These are phyloP conservation scores for Coemansia sp. DNA, from an alignment of 192 early-diverging fungal genomes.

Conservation along the genomic window DNA sequence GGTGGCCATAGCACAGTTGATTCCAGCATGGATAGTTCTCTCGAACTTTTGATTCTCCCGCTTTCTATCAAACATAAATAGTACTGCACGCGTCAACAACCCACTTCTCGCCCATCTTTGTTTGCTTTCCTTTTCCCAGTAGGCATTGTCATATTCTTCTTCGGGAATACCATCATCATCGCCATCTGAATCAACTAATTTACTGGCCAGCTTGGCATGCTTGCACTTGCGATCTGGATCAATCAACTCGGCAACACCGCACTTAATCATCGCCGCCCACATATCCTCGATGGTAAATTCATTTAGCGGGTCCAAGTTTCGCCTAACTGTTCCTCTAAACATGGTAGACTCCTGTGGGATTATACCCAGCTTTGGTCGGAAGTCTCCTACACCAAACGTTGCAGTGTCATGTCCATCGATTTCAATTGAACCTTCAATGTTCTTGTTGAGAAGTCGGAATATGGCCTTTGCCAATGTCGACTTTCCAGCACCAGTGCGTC, in stretches of 20 bases:
- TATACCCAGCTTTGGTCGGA: conserved; percentile 53
- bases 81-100: background rate
- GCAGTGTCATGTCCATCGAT: conserved; percentile 75
- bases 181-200: background rate
- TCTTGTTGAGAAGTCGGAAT: conserved; percentile 64
- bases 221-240: background rate
- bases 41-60: background rate
- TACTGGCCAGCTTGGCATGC: background rate
- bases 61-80: background rate
- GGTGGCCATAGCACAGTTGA: background rate
- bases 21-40: background rate
- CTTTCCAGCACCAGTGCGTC: conserved; percentile 78
- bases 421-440: conserved; percentile 53
- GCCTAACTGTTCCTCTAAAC: conserved; percentile 60
- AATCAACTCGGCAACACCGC: background rate
- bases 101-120: background rate
- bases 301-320: conserved; percentile 68
- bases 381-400: conserved; percentile 54
- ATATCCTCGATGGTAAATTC: conserved; percentile 56
- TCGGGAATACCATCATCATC: conserved; percentile 19
- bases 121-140: background rate
- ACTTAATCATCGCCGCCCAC: conserved; percentile 59
- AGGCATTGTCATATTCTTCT: conserved; percentile 7
- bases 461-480: conserved; percentile 59
- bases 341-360: conserved; percentile 68